Conservation (phyloP, 192 early-diverging fungal genomes). For the Podila minutissima region DNA sequence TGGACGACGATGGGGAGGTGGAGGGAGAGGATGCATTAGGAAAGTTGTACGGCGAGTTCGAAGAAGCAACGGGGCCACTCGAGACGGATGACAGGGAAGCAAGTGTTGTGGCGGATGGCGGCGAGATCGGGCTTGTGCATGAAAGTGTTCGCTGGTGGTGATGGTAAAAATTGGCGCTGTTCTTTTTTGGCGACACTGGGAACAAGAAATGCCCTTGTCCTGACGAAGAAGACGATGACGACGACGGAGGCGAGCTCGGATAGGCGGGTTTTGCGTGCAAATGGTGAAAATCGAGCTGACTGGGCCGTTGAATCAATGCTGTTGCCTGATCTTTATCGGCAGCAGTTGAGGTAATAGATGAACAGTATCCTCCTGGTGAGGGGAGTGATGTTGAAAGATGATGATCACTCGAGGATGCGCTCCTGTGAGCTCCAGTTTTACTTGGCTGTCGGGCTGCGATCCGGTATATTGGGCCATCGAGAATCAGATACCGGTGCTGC, state of each 20-base stretch:
- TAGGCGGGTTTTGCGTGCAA: conserved; percentile 34
- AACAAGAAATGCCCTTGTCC: neutral
- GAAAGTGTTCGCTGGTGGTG: conserved; percentile 2
- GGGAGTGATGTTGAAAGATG: neutral
- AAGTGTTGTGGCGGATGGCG: conserved; percentile 21
- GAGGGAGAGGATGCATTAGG: conserved; percentile 6
- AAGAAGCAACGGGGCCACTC: neutral
- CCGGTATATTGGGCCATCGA: conserved; percentile 46
- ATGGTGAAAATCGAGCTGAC: conserved; percentile 42
- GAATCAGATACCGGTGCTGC: conserved; percentile 42
- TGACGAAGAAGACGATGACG: conserved; percentile 9
- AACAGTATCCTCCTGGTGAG: conserved; percentile 7
- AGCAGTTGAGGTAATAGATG: conserved; percentile 3
- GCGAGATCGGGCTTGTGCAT: conserved; percentile 14
- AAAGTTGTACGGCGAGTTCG: neutral
- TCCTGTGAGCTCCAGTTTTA: conserved; percentile 7
- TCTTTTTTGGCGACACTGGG: conserved; percentile 6
- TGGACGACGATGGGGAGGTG: neutral
- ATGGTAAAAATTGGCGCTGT: neutral
- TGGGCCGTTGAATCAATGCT: conserved; percentile 21
- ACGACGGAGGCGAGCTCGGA: conserved; percentile 4
- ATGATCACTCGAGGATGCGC: conserved; percentile 10
- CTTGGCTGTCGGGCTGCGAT: conserved; percentile 29
- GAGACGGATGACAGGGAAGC: conserved; percentile 23
- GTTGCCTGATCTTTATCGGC: conserved; percentile 1